phyloP scores from a whole-genome alignment of 208 protist genomes.

The Crithidia acanthocephali region DNA sequence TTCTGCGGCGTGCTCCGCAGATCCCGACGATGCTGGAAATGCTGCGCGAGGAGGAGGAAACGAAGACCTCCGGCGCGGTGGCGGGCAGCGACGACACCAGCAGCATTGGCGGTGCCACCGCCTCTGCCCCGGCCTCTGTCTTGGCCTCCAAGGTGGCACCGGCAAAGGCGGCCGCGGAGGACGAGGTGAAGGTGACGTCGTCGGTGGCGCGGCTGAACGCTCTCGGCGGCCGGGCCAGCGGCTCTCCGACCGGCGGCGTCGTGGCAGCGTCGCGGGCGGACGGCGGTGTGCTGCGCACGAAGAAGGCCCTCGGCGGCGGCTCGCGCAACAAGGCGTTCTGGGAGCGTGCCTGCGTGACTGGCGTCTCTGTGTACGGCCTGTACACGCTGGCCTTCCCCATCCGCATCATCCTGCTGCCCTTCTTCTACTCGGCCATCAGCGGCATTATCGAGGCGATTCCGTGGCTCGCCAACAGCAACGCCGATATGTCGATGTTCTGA shows the following conservation, averaged over 20 bases:
- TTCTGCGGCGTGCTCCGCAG: constrained; percentile 65
- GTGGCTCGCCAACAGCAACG: constrained; percentile 70
- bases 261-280: constrained; percentile 19
- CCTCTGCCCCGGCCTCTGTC: constrained; percentile 10
- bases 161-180: constrained; percentile 15
- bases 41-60: constrained; percentile 64
- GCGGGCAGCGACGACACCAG: background rate
- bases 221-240: constrained; percentile 33
- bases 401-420: constrained; percentile 70
- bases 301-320: constrained; percentile 38
- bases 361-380: constrained; percentile 56
- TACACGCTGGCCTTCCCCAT: constrained; percentile 86
- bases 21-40: constrained; percentile 71
- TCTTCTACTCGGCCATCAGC: constrained; percentile 70
- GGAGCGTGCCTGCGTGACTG: constrained; percentile 66
- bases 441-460: constrained; percentile 67
- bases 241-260: constrained; percentile 10
- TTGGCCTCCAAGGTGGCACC: background rate
- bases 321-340: constrained; percentile 68
- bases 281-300: constrained; percentile 30
- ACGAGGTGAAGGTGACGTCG: constrained; percentile 48
- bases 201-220: constrained; percentile 65
- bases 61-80: background rate
- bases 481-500: constrained; percentile 20
- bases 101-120: too few species aligned